These are phyloP conservation scores for Cordyceps sp. DNA, from an alignment of 2,329 filamentous ascomycete species.

Conservation along the genomic window DNA sequence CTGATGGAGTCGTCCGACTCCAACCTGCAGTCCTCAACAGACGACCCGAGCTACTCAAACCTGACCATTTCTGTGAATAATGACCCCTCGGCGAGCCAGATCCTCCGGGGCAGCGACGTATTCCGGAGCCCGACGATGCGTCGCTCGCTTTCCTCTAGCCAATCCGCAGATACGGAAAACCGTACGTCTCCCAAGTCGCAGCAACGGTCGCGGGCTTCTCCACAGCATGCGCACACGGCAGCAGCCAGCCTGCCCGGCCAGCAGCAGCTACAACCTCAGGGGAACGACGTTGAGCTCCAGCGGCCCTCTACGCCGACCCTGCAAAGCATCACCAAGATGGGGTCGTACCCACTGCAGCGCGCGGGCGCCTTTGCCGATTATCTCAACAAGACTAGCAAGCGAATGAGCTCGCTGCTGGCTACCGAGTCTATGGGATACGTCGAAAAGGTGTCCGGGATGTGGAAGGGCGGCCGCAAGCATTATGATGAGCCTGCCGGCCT, in stretches of 20 bases:
- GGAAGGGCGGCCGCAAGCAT: slow-evolving; percentile 79
- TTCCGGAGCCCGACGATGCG: slow-evolving; percentile 66
- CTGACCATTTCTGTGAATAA: slow-evolving; percentile 53
- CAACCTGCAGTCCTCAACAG: slow-evolving; percentile 53
- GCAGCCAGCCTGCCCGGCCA: too few relatives aligned
- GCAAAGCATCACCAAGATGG: slow-evolving; percentile 39
- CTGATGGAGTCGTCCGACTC: slow-evolving; percentile 56
- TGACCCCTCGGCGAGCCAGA: slow-evolving; percentile 80
- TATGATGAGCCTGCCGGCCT: slow-evolving; percentile 50
- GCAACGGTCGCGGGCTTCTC: slow-evolving; percentile 3
- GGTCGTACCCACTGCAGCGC: slow-evolving; percentile 65
- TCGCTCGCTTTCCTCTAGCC: slow-evolving; percentile 25
- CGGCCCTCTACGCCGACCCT: slow-evolving; percentile 23
- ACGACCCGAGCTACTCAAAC: slow-evolving; percentile 58
- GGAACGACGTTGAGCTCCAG: too few relatives aligned
- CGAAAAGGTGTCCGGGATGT: slow-evolving; percentile 94
- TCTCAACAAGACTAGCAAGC: slow-evolving; percentile 60
- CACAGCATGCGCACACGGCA: slow-evolving; percentile 19
- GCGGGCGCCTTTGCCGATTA: slow-evolving; percentile 74
- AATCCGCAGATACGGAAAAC: slow-evolving; percentile 7
- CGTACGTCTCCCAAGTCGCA: slow-evolving; percentile 5
- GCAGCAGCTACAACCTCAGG: too few relatives aligned
- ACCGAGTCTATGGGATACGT: slow-evolving; percentile 93
- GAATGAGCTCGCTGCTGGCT: slow-evolving; percentile 68
- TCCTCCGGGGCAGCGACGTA: slow-evolving; percentile 71